These are phyloP conservation scores for Microcyclosporella mali DNA, from an alignment of 2,329 filamentous ascomycete species.

Conservation along the genomic window DNA sequence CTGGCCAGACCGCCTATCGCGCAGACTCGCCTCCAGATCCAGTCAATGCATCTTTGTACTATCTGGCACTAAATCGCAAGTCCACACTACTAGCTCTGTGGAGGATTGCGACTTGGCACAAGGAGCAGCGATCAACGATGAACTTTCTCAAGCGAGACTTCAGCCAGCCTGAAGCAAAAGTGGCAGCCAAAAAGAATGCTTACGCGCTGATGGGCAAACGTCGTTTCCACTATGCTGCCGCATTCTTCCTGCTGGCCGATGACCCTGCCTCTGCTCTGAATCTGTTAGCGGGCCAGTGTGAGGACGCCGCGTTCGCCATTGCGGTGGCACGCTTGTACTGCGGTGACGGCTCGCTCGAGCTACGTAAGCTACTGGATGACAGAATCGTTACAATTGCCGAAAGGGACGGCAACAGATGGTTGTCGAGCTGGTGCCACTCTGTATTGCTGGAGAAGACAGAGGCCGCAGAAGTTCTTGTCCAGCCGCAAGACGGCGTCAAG, in stretches of 20 bases:
- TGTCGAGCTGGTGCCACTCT: slow-evolving; percentile 94
- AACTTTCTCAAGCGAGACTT: slow-evolving; percentile 87
- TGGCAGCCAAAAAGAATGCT: slow-evolving; percentile 87
- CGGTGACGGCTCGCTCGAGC: slow-evolving; percentile 69
- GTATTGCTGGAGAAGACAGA: slow-evolving; percentile 76
- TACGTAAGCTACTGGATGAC: slow-evolving; percentile 69
- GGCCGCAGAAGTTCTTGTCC: slow-evolving; percentile 69
- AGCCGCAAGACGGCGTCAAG: slow-evolving; percentile 66
- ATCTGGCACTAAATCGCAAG: slow-evolving; percentile 84
- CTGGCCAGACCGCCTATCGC: slow-evolving; percentile 90
- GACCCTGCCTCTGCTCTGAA: slow-evolving; percentile 78
- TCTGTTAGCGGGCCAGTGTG: slow-evolving; percentile 78
- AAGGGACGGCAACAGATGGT: slow-evolving; percentile 81
- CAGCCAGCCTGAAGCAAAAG: slow-evolving; percentile 76
- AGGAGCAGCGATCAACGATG: slow-evolving; percentile 74
- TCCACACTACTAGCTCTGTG: slow-evolving; percentile 82
- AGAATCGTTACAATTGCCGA: slow-evolving; percentile 72
- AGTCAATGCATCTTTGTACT: slow-evolving; percentile 83
- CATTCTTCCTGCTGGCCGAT: slow-evolving; percentile 89
- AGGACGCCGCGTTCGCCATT: slow-evolving; percentile 84
- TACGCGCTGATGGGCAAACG: slow-evolving; percentile 89
- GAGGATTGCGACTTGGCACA: slow-evolving; percentile 88
- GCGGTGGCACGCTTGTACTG: slow-evolving; percentile 83
- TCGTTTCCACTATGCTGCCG: slow-evolving; percentile 88
- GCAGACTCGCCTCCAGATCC: slow-evolving; percentile 83